phyloP scores from a whole-genome alignment of 768 basidiomycete genomes.

The Auricularia auricula-judae region DNA sequence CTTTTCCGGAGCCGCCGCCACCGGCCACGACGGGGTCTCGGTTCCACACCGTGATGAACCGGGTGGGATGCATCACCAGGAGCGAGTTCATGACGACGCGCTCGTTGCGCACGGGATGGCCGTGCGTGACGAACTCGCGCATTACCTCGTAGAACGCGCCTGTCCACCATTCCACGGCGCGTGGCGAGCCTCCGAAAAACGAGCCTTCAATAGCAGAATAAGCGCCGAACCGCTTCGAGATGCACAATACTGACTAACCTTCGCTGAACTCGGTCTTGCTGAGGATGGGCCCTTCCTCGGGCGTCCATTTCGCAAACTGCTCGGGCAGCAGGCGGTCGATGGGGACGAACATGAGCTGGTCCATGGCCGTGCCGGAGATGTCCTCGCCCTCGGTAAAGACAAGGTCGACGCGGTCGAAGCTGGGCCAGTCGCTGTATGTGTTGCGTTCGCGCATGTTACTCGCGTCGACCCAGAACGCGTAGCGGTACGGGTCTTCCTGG shows the following conservation, averaged over 20 bases:
- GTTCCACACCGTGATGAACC: conserved; percentile 35
- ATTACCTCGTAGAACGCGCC: conserved; percentile 38
- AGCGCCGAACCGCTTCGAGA: not conserved
- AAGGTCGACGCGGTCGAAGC: conserved; percentile 26
- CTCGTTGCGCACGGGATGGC: conserved; percentile 44
- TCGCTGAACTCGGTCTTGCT: conserved; percentile 27
- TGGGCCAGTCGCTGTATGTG: conserved; percentile 37
- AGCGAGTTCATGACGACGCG: conserved; percentile 41
- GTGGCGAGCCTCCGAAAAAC: conserved; percentile 42
- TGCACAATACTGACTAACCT: conserved; percentile 23
- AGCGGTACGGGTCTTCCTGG: conserved; percentile 27
- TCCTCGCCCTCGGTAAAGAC: conserved; percentile 28
- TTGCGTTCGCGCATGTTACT: conserved; percentile 40
- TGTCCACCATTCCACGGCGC: conserved; percentile 35
- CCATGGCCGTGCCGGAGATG: conserved; percentile 17
- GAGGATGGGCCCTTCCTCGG: conserved; percentile 39
- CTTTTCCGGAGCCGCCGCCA: not conserved
- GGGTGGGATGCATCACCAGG: conserved; percentile 33
- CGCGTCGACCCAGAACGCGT: conserved; percentile 50
- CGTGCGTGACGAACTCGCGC: conserved; percentile 33
- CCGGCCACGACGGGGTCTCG: conserved; percentile 11
- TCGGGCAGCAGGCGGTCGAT: conserved; percentile 25
- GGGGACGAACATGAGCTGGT: conserved; percentile 42
- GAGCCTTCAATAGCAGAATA: conserved; percentile 22
- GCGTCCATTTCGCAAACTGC: conserved; percentile 28